Percentiles rank a stretch among this genome's conserved stretches.
Conservation (phyloP, 73 alveolate genomes). For the Paramecium octaurelia region DNA sequence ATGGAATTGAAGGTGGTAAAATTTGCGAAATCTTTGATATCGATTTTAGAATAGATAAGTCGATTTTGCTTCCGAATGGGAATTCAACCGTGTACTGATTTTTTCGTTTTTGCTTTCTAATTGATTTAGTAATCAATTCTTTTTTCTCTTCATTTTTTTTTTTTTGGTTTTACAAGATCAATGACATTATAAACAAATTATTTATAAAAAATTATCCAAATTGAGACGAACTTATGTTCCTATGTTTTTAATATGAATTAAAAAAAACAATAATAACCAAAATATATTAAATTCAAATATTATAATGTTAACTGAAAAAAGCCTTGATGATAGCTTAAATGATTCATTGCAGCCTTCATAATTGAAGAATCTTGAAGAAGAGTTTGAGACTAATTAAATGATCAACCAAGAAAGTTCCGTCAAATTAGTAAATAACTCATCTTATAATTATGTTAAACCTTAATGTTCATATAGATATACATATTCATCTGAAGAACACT, state of each 20-base stretch:
- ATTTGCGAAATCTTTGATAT: background rate
- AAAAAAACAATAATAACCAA: background rate
- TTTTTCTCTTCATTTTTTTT: background rate
- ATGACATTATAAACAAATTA: background rate
- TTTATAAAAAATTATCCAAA: background rate
- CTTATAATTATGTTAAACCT: background rate
- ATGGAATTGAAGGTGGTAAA: background rate
- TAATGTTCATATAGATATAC: background rate
- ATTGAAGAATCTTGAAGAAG: background rate
- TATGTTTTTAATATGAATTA: background rate
- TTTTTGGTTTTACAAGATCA: background rate
- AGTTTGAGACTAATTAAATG: background rate
- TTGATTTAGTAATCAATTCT: background rate
- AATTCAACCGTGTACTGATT: background rate
- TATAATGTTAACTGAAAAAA: background rate
- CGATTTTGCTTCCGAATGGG: background rate
- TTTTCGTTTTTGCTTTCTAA: background rate
- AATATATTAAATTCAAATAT: background rate
- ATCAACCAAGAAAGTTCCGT: background rate
- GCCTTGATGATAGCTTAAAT: background rate
- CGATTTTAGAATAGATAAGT: background rate
- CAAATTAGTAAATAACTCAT: background rate
- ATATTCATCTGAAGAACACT: background rate
- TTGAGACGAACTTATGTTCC: background rate
- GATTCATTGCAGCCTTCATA: background rate